These are phyloP conservation scores for Anisodus acutangulus DNA, from an alignment of 257 asterid genomes.

Conservation along the genomic window DNA sequence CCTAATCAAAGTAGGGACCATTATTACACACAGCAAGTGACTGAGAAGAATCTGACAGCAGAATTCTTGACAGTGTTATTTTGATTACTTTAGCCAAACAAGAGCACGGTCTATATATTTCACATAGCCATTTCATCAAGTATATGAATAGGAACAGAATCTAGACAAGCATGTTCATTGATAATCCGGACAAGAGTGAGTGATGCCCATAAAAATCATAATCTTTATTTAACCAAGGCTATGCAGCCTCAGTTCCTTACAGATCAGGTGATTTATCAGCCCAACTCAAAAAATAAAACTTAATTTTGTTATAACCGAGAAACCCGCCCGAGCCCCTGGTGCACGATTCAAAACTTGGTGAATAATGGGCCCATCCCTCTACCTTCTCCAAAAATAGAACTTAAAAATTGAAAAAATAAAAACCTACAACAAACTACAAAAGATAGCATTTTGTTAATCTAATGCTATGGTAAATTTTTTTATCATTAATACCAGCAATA, in stretches of 20 bases:
- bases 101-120: not conserved
- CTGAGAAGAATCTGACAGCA: not conserved
- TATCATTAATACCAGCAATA: not conserved
- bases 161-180: not conserved
- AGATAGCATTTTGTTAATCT: not conserved
- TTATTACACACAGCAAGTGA: not conserved
- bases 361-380: not conserved
- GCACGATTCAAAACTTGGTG: not conserved
- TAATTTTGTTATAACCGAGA: not conserved
- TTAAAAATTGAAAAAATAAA: not conserved
- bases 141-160: not conserved
- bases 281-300: not conserved
- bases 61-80: not conserved
- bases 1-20: not conserved
- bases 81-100: slow-evolving; percentile 5
- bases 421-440: not conserved
- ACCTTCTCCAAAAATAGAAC: not conserved
- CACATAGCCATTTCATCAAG: not conserved
- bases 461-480: not conserved
- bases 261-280: not conserved
- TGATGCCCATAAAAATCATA: not conserved
- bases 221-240: not conserved
- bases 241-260: not conserved
- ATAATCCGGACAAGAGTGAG: not conserved
- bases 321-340: not conserved